Evolutionary conservation across 2,329 filamentous ascomycete species (phyloP), one percentile per base, ranked within the genome.

Genomic region (Venturia pyrina): DNA sequence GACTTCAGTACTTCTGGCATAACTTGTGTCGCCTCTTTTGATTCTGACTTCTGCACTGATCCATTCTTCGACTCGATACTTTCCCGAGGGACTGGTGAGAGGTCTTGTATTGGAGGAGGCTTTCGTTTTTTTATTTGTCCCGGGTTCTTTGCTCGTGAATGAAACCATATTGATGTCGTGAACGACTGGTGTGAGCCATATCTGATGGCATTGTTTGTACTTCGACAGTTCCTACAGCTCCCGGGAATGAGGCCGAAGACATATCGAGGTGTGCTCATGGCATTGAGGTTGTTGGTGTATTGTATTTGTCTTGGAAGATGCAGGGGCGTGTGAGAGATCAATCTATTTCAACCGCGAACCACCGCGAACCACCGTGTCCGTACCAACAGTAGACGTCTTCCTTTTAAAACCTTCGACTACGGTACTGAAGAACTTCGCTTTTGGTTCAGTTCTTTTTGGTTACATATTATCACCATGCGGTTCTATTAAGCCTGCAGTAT

Each of bases 401-500:
- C 37, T 24, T 24, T 28, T 13, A 4, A 5, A n/a, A 19, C 19
- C 19, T 17, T 37, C 28, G 28, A 28, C 28, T n/a, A n/a, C n/a
- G n/a, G n/a, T n/a, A n/a, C n/a, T 34, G 24, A 10, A 19, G 53
- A 59, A 2, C 32, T 5, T 28, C 21, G 32, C 10, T 37, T 57
- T 59, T 37, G 53, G 28, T 37, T 53, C 21, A 17, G 3, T n/a
- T 37, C 32, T 59, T 15, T 59, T 40, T 32, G 53, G 19, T 15
- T 37, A 17, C 13, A 64, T n/a, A 53, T 56, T 28, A 48, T 66
- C 64, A 61, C 10, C n/a, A 59, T 62, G 32, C 32, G 43, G 37
- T 62, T 17, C 15, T 40, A 10, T n/a, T 62, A 28, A 62, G 60
- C n/a, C 60, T 40, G 37, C 60, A 40, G 21, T 10, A 11, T 43